A percentile compares a stretch with the other conserved stretches of the same genome.
Conservation (phyloP, 345 rosid genomes). For the Theobroma cacao region DNA sequence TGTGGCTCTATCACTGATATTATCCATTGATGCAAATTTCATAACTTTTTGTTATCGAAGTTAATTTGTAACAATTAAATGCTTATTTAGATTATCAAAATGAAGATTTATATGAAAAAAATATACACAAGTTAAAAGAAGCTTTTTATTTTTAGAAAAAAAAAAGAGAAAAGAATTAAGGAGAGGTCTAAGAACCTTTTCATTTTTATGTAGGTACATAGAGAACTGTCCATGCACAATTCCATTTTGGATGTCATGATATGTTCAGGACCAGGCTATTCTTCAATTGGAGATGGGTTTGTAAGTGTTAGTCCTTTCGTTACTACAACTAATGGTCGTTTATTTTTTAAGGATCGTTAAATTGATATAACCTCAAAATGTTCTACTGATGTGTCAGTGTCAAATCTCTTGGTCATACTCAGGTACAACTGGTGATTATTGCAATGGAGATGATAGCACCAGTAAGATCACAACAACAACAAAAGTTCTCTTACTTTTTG, state of each 20-base stretch:
- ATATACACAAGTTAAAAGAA: too few relatives aligned
- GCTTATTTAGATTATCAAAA: too few relatives aligned
- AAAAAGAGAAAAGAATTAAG: too few relatives aligned
- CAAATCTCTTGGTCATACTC: background rate
- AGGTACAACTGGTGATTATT: background rate
- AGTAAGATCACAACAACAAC: background rate
- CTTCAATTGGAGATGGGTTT: conserved; percentile 6
- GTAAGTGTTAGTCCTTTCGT: background rate
- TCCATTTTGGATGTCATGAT: background rate
- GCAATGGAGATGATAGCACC: background rate
- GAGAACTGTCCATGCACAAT: too few relatives aligned
- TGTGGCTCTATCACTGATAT: too few relatives aligned
- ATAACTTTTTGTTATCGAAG: too few relatives aligned
- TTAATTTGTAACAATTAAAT: too few relatives aligned
- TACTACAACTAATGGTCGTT: background rate
- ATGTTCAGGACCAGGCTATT: conserved; percentile 5
- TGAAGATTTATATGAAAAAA: too few relatives aligned
- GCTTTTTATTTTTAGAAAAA: too few relatives aligned
- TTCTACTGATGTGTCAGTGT: background rate
- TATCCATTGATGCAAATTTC: too few relatives aligned
- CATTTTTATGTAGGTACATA: too few relatives aligned
- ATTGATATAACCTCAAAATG: background rate
- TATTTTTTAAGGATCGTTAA: background rate
- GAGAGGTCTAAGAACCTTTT: too few relatives aligned
- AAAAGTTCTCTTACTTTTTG: background rate